Evolutionary conservation across 2,329 filamentous ascomycete species (phyloP).

Genomic region (Davidsoniella neocaledoniae): DNA sequence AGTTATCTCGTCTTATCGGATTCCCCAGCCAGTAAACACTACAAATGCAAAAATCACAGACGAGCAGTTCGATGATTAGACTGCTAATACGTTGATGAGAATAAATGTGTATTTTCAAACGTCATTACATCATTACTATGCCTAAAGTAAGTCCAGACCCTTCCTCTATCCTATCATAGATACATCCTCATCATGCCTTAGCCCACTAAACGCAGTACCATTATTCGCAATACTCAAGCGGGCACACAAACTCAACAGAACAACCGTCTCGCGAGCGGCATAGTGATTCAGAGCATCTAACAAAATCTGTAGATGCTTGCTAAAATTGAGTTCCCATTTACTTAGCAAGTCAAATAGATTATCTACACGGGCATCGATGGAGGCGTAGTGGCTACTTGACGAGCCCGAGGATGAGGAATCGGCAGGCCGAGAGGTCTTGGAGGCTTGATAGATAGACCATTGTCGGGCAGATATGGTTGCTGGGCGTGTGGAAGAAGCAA

Average conservation of each 20-base stretch:
- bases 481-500: slow-evolving; percentile 41
- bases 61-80: not conserved
- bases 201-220: slow-evolving; percentile 47
- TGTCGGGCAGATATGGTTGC: slow-evolving; percentile 42
- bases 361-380: slow-evolving; percentile 38
- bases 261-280: slow-evolving; percentile 91
- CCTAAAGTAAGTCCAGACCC: not conserved
- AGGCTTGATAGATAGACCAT: slow-evolving; percentile 40
- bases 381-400: slow-evolving; percentile 20
- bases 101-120: not conserved
- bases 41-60: too few species aligned
- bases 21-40: too few species aligned
- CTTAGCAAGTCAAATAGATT: slow-evolving; percentile 76
- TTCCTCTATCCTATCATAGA: slow-evolving; percentile 11
- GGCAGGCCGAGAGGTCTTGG: slow-evolving; percentile 25
- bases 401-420: slow-evolving; percentile 21
- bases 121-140: not conserved
- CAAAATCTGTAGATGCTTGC: slow-evolving; percentile 77
- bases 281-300: slow-evolving; percentile 94
- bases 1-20: too few species aligned
- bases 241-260: slow-evolving; percentile 74
- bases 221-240: slow-evolving; percentile 67
- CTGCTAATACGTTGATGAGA: not conserved
- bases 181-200: slow-evolving; percentile 35
- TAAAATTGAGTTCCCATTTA: slow-evolving; percentile 90